Conservation (phyloP, 2,329 filamentous ascomycete genomes). For the Aspergillus vadensis region DNA sequence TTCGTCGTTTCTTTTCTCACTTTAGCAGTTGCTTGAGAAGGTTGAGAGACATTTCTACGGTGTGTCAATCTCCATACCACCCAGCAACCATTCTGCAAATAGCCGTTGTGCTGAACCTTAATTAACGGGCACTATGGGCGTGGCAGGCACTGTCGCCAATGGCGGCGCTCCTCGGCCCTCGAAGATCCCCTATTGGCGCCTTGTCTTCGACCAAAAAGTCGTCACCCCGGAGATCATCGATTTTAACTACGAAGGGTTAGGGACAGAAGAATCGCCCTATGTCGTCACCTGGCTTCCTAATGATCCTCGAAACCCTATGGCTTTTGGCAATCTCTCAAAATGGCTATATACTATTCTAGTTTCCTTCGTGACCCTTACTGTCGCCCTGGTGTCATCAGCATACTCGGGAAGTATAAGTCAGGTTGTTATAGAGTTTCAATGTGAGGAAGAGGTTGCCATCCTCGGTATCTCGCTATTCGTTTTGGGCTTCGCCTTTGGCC, state of each 20-base stretch:
- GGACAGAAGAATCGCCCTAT: constrained; percentile 47
- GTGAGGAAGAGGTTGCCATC: constrained; percentile 41
- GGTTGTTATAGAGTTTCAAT: constrained; percentile 39
- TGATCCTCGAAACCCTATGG: constrained; percentile 48
- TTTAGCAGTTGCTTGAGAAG: not conserved
- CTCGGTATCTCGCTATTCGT: constrained; percentile 52
- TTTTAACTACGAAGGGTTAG: constrained; percentile 38
- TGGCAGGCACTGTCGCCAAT: not conserved
- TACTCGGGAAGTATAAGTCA: constrained; percentile 44
- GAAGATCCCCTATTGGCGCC: constrained; percentile 40
- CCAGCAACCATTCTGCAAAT: not conserved
- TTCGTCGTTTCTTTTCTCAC: not conserved
- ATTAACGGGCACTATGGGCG: not conserved
- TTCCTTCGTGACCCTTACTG: constrained; percentile 44
- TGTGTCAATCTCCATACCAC: not conserved
- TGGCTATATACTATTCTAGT: constrained; percentile 44
- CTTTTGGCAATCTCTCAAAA: constrained; percentile 38
- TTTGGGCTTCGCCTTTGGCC: constrained; percentile 50
- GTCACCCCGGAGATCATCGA: constrained; percentile 40
- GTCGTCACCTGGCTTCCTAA: constrained; percentile 48
- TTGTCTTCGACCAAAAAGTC: constrained; percentile 35
- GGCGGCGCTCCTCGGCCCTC: constrained; percentile 5
- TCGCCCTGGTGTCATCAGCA: constrained; percentile 47
- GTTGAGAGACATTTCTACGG: not conserved
- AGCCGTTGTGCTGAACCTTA: constrained; percentile 1